phyloP scores from a whole-genome alignment of 2,329 filamentous ascomycete species.

The Hypomyces rosellus region DNA sequence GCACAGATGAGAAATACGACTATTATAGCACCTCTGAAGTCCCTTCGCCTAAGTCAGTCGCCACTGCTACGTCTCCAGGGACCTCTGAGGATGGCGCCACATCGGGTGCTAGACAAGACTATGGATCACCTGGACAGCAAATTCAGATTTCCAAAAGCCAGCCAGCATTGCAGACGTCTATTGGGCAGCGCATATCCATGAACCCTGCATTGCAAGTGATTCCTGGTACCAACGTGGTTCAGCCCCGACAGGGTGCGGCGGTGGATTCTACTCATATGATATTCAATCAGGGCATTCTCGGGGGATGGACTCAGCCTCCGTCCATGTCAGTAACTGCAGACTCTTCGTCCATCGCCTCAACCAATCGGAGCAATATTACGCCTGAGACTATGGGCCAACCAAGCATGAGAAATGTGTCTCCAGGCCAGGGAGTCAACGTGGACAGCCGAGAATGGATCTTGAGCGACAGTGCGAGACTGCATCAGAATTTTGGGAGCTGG shows the following conservation, averaged over 20 bases:
- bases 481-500: conserved; percentile 52
- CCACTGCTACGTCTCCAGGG: conserved; percentile 21
- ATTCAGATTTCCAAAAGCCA: conserved; percentile 21
- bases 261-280: conserved; percentile 17
- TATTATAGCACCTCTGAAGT: conserved; percentile 58
- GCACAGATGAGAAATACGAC: conserved; percentile 75
- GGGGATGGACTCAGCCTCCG: conserved; percentile 18
- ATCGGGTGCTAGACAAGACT: conserved; percentile 22
- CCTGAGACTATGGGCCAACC: conserved; percentile 18
- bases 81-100: conserved; percentile 22
- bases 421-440: conserved; percentile 27
- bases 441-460: conserved; percentile 53
- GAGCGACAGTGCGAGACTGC: conserved; percentile 51
- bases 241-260: conserved; percentile 1
- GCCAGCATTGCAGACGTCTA: conserved; percentile 8
- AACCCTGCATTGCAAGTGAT: conserved; percentile 10
- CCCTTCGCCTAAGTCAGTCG: conserved; percentile 43
- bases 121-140: conserved; percentile 30
- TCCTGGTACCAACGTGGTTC: neutral
- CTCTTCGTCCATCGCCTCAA: neutral
- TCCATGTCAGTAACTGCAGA: neutral
- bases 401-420: neutral
- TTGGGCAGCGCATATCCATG: conserved; percentile 12
- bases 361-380: conserved; percentile 6
- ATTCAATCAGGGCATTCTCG: conserved; percentile 20